Evolutionary conservation across 2,329 filamentous ascomycete genomes (phyloP).

Genomic region (Ceratocystis diversiconidia): DNA sequence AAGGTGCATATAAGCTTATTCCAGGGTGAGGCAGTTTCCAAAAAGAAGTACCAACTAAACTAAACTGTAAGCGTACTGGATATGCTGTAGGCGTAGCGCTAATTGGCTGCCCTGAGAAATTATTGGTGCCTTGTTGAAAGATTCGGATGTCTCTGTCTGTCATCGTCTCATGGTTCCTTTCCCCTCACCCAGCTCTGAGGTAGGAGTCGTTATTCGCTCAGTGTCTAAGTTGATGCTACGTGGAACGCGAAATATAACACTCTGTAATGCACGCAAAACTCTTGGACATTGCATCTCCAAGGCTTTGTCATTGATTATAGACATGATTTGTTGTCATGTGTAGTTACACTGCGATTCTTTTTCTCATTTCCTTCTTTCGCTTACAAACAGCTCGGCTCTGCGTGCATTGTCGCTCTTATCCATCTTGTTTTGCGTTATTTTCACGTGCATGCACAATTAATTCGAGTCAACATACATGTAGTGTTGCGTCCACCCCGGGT

Average conservation of each 20-base stretch:
- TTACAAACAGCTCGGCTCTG: background rate
- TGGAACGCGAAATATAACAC: background rate
- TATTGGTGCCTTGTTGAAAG: background rate
- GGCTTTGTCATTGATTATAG: background rate
- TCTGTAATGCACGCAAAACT: background rate
- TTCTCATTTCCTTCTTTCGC: background rate
- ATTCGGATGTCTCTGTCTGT: background rate
- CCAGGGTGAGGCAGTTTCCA: background rate
- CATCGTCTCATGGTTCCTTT: background rate
- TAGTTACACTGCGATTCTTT: background rate
- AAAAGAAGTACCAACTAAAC: background rate
- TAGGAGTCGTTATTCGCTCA: too few relatives aligned
- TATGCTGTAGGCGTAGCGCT: background rate
- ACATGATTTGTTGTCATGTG: background rate
- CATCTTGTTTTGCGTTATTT: slow-evolving; percentile 1
- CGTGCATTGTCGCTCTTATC: background rate
- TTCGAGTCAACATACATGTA: background rate
- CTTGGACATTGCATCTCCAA: background rate
- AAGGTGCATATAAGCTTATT: background rate
- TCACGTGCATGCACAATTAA: background rate
- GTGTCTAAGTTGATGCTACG: background rate
- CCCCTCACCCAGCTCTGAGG: background rate
- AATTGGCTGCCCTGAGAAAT: background rate
- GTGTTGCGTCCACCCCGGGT: background rate
- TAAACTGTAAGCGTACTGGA: too few relatives aligned